These are phyloP conservation scores for Prasinococcaceae sp. DNA, from an alignment of 139 green algal genomes.

Conservation along the genomic window DNA sequence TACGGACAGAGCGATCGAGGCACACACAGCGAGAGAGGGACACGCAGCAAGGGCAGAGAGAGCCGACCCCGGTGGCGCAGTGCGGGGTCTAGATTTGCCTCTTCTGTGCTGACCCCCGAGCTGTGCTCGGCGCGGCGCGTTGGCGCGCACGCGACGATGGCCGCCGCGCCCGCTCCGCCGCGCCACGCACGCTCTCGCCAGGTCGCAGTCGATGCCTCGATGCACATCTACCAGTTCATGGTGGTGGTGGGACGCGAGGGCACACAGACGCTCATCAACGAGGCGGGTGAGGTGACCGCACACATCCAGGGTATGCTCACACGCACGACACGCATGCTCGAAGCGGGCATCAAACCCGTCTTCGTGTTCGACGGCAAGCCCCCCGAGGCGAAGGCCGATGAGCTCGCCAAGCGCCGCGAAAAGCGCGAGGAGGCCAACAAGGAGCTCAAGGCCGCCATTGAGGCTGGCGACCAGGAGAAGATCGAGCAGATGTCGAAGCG, in stretches of 20 bases:
- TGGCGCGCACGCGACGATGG: too few species aligned
- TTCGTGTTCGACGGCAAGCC: conserved; percentile 98
- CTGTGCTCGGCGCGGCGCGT: too few species aligned
- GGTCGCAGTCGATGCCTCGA: conserved; percentile 93
- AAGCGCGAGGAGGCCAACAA: conserved; percentile 26
- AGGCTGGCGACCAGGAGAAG: conserved; percentile 63
- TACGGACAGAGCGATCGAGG: too few species aligned
- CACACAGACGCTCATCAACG: conserved; percentile 75
- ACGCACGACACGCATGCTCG: conserved; percentile 81
- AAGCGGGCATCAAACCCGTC: conserved; percentile 86
- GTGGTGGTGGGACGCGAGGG: conserved; percentile 62
- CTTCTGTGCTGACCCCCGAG: too few species aligned
- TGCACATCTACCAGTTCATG: conserved; percentile 99
- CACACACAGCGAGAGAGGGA: too few species aligned
- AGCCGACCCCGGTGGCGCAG: too few species aligned
- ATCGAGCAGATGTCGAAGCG: conserved; percentile 94
- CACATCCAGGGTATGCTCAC: conserved; percentile 92
- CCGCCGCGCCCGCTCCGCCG: too few species aligned
- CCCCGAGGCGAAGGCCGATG: conserved; percentile 74
- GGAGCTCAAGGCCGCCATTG: conserved; percentile 16
- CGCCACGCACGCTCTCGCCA: too few species aligned
- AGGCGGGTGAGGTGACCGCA: conserved; percentile 81
- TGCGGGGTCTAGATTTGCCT: too few species aligned
- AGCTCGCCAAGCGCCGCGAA: conserved; percentile 50
- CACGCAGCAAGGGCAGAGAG: too few species aligned